These are phyloP conservation scores for Corrigiola litoralis DNA, from an alignment of 179 eudicot species.

Conservation along the genomic window DNA sequence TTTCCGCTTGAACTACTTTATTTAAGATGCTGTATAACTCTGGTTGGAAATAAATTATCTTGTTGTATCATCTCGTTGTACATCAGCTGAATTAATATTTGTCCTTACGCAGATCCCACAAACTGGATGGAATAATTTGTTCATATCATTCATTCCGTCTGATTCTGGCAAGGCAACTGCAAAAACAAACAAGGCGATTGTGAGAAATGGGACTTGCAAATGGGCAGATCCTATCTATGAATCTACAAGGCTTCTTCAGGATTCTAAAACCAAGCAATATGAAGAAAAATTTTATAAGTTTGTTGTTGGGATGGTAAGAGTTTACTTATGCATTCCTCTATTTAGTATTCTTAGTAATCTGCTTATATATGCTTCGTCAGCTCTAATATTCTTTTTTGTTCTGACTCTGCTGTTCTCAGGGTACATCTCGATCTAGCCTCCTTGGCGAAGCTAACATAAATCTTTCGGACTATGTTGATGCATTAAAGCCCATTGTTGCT, in stretches of 20 bases:
- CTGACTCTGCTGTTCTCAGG: conserved; percentile 41
- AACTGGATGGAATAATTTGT: conserved; percentile 92
- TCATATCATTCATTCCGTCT: conserved; percentile 74
- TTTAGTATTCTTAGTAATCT: not conserved
- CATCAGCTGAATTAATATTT: conserved; percentile 8
- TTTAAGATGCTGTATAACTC: not conserved
- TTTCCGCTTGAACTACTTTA: not conserved
- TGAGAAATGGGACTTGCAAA: conserved; percentile 93
- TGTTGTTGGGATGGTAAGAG: conserved; percentile 82
- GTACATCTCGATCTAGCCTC: conserved; percentile 82
- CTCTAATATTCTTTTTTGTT: not conserved
- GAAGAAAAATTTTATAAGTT: conserved; percentile 91
- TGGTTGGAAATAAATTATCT: not conserved
- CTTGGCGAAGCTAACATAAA: conserved; percentile 93
- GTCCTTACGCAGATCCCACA: conserved; percentile 65
- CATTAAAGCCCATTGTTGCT: conserved; percentile 60
- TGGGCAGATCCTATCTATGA: conserved; percentile 99
- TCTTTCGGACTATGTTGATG: conserved; percentile 86
- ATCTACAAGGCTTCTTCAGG: conserved; percentile 89
- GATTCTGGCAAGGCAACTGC: conserved; percentile 85
- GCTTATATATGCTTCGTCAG: not conserved
- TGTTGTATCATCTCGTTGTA: not conserved
- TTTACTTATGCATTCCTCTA: not conserved
- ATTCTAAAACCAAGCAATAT: conserved; percentile 66
- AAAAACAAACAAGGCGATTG: conserved; percentile 92